phyloP scores from a whole-genome alignment of 352 stramenopile species.

The Phytopythium helicoides region DNA sequence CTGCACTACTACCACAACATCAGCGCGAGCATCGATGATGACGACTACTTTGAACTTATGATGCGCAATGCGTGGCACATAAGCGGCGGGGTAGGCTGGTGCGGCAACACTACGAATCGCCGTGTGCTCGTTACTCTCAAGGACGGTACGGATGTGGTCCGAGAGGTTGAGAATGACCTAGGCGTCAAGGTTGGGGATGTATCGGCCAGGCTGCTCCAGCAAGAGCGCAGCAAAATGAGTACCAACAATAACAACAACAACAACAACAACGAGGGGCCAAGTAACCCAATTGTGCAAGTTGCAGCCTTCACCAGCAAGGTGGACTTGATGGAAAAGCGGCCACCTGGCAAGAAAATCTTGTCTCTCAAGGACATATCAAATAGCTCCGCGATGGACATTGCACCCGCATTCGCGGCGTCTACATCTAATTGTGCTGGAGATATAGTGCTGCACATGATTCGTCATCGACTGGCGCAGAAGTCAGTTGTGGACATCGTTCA shows the following conservation, averaged over 20 bases:
- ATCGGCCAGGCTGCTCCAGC: slow-evolving; percentile 26
- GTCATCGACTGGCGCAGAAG: slow-evolving; percentile 41
- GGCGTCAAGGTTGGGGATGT: slow-evolving; percentile 33
- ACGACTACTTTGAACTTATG: slow-evolving; percentile 92
- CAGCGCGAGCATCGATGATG: slow-evolving; percentile 83
- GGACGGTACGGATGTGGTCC: slow-evolving; percentile 46
- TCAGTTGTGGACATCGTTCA: slow-evolving; percentile 43
- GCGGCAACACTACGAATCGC: slow-evolving; percentile 56
- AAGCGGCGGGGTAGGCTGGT: slow-evolving; percentile 41
- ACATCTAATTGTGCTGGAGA: slow-evolving; percentile 24
- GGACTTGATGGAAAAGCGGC: slow-evolving; percentile 10
- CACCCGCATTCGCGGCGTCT: background rate
- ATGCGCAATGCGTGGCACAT: slow-evolving; percentile 85
- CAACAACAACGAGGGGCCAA: background rate
- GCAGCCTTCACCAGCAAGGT: slow-evolving; percentile 1
- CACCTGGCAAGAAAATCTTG: slow-evolving; percentile 40
- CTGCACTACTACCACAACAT: slow-evolving; percentile 90
- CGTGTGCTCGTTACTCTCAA: slow-evolving; percentile 62
- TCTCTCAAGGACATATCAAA: slow-evolving; percentile 58
- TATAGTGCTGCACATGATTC: slow-evolving; percentile 37
- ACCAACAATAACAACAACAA: slow-evolving; percentile 2
- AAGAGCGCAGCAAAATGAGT: slow-evolving; percentile 31
- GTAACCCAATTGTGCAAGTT: slow-evolving; percentile 5
- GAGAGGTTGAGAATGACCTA: slow-evolving; percentile 39
- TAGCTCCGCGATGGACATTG: slow-evolving; percentile 17